phyloP scores from a whole-genome alignment of 2,329 filamentous ascomycete species.

The Cordyceps farinosa region DNA sequence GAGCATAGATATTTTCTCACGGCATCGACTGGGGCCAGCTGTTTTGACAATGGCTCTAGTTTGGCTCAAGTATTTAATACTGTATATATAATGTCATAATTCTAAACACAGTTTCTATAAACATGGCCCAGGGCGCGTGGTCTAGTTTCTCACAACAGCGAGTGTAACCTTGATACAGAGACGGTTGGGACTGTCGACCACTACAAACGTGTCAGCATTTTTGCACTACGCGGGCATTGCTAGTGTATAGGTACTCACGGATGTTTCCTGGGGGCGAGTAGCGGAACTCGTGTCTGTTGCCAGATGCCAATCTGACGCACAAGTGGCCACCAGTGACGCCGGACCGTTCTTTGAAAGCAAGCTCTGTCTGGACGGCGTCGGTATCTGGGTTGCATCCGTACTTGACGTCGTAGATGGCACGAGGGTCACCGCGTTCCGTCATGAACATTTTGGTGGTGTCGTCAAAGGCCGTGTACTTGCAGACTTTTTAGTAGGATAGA shows the following conservation, averaged over 20 bases:
- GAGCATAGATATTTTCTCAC: slow-evolving; percentile 11
- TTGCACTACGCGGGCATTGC: neutral
- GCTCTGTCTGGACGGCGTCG: slow-evolving; percentile 36
- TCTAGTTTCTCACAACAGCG: neutral
- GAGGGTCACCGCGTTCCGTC: slow-evolving; percentile 41
- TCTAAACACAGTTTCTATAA: neutral
- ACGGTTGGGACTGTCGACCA: slow-evolving; percentile 2
- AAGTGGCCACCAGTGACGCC: slow-evolving; percentile 34
- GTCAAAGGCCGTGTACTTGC: slow-evolving; percentile 38
- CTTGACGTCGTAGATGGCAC: slow-evolving; percentile 37
- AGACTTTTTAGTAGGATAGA: neutral
- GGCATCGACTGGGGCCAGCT: neutral
- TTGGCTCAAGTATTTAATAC: neutral
- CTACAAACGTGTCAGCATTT: neutral
- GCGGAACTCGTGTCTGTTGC: slow-evolving; percentile 39
- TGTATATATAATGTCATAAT: slow-evolving; percentile 4
- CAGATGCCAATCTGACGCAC: slow-evolving; percentile 37
- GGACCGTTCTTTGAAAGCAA: slow-evolving; percentile 33
- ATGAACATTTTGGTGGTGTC: slow-evolving; percentile 48
- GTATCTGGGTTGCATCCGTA: slow-evolving; percentile 42
- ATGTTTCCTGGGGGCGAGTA: slow-evolving; percentile 40
- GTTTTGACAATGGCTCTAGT: neutral
- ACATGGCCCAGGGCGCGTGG: neutral
- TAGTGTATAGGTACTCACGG: slow-evolving; percentile 25
- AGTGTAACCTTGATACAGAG: slow-evolving; percentile 18